Percentiles rank a stretch among this genome's conserved stretches.
Conservation (phyloP, 2,329 filamentous ascomycete genomes). For the Fusarium piperis region DNA sequence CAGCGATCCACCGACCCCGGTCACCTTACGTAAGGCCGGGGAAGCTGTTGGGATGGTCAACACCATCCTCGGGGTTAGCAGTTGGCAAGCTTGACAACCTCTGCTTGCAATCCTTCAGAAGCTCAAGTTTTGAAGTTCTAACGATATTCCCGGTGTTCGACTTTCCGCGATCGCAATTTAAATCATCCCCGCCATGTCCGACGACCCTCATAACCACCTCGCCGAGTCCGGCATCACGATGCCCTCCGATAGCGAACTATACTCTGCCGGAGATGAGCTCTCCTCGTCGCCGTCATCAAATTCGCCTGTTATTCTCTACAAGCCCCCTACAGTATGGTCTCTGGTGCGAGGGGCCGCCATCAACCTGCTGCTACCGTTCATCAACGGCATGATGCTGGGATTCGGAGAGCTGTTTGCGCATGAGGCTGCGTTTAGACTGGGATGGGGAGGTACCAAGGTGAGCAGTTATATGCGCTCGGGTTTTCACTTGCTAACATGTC, state of each 20-base stretch:
- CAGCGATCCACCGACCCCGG: constrained; percentile 43
- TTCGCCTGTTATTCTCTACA: constrained; percentile 84
- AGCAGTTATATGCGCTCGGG: neutral
- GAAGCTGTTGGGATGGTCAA: constrained; percentile 32
- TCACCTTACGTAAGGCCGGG: constrained; percentile 41
- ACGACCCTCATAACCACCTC: constrained; percentile 63
- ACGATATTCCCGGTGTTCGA: neutral
- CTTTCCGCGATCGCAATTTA: accelerated
- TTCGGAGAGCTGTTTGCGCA: constrained; percentile 98
- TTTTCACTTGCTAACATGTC: constrained; percentile 16
- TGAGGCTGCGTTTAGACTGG: constrained; percentile 90
- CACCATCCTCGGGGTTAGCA: constrained; percentile 29
- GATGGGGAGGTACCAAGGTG: constrained; percentile 95
- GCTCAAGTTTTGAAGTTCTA: neutral
- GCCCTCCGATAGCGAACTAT: constrained; percentile 85
- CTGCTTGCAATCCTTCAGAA: neutral
- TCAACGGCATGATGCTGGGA: constrained; percentile 98
- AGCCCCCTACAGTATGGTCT: constrained; percentile 87
- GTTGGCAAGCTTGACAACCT: constrained; percentile 17
- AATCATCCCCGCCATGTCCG: constrained; percentile 56
- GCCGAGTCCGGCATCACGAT: constrained; percentile 80
- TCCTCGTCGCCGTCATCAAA: constrained; percentile 70
- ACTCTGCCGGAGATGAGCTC: constrained; percentile 72
- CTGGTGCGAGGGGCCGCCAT: constrained; percentile 89
- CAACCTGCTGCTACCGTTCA: constrained; percentile 92